A percentile compares a stretch with the other conserved stretches of the same genome.
Conservation (phyloP, 2,329 filamentous ascomycete genomes). For the Epichloe sibirici region DNA sequence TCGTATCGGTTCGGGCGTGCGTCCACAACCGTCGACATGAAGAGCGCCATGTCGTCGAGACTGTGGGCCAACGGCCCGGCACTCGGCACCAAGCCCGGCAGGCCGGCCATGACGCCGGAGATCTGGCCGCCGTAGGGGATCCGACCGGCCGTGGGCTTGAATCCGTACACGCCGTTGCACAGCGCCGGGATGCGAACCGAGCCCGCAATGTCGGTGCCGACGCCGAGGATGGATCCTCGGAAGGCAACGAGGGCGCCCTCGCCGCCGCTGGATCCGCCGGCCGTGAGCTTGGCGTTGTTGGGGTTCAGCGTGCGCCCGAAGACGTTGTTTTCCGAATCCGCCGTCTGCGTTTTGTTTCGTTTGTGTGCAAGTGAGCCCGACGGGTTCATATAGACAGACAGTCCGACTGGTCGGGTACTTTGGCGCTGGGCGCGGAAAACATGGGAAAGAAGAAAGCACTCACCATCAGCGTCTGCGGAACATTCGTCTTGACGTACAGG, state of each 20-base stretch:
- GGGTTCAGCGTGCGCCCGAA: constrained; percentile 17
- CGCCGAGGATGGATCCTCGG: constrained; percentile 14
- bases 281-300: constrained; percentile 21
- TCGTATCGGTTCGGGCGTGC: constrained; percentile 34
- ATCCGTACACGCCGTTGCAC: constrained; percentile 43
- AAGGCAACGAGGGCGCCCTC: constrained; percentile 13
- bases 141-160: constrained; percentile 43
- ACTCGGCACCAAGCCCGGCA: constrained; percentile 19
- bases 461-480: constrained; percentile 51
- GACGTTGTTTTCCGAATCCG: constrained; percentile 27
- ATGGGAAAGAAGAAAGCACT: background rate
- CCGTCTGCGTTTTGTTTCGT: constrained; percentile 8
- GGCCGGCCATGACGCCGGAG: constrained; percentile 8
- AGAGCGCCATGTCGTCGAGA: constrained; percentile 14
- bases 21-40: constrained; percentile 25
- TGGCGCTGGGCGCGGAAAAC: background rate
- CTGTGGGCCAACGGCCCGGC: constrained; percentile 31
- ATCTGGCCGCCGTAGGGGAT: constrained; percentile 29
- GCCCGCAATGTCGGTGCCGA: constrained; percentile 23
- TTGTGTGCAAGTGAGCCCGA: too few relatives aligned
- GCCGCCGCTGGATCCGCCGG: constrained; percentile 13
- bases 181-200: constrained; percentile 39
- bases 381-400: too few relatives aligned
- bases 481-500: constrained; percentile 32
- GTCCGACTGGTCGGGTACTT: too few relatives aligned